Evolutionary conservation across 345 rosid genomes (phyloP).

Genomic region (Schrenkiella parvula): DNA sequence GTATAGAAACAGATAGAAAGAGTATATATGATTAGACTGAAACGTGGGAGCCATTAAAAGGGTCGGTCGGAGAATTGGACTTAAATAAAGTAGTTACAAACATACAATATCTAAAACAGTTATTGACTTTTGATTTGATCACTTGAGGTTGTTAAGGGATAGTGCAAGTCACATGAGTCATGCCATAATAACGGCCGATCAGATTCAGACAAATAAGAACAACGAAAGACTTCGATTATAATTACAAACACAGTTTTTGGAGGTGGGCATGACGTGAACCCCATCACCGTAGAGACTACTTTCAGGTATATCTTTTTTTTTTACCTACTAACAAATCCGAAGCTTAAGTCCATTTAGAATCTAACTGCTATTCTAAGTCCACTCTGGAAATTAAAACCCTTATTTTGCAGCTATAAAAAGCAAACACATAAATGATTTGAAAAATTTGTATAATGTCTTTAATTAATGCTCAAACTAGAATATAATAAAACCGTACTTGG

Average conservation of each 20-base stretch:
- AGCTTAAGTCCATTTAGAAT: too few relatives aligned
- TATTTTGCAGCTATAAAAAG: too few relatives aligned
- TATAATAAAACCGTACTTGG: too few relatives aligned
- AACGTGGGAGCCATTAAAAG: conserved; percentile 54
- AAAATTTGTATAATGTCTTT: too few relatives aligned
- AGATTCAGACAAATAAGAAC: conserved; percentile 24
- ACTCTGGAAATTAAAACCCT: too few relatives aligned
- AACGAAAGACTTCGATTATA: conserved; percentile 33
- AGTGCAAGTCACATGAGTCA: conserved; percentile 29
- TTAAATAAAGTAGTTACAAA: conserved; percentile 1
- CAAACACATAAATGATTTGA: too few relatives aligned
- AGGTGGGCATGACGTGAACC: conserved; percentile 46
- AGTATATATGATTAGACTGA: conserved; percentile 13
- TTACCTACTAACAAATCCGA: not conserved
- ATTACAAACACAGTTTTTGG: conserved; percentile 1
- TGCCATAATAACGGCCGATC: conserved; percentile 27
- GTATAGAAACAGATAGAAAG: conserved; percentile 1
- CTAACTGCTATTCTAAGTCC: not conserved
- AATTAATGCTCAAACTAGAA: too few relatives aligned
- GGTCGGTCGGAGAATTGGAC: conserved; percentile 30
- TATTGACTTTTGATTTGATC: conserved; percentile 19
- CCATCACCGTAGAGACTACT: conserved; percentile 43
- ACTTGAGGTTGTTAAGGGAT: conserved; percentile 23
- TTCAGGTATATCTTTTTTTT: not conserved
- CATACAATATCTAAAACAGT: not conserved